Evolutionary conservation across 495 filamentous ascomycete genomes (phyloP).

Genomic region (Platismatia glauca): DNA sequence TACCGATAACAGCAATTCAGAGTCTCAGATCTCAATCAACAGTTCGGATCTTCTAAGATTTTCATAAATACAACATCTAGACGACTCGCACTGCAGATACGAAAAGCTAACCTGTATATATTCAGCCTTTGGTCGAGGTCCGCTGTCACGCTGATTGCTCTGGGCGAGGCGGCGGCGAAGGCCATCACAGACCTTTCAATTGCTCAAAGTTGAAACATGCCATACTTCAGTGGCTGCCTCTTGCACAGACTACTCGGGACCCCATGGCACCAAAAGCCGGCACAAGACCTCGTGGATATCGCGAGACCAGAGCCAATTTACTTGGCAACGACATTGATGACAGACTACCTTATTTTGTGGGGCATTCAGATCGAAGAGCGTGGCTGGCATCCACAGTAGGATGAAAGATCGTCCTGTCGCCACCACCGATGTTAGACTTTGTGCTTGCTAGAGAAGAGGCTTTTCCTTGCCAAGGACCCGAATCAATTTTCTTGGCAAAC

Average conservation of each 20-base stretch:
- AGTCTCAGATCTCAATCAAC: too few relatives aligned
- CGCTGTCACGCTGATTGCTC: background rate
- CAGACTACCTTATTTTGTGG: background rate
- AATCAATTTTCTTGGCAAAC: background rate
- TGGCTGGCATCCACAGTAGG: background rate
- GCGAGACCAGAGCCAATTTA: background rate
- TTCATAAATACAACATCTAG: background rate
- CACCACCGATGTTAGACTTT: background rate
- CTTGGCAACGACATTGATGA: background rate
- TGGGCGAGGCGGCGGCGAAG: background rate
- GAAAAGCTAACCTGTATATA: background rate
- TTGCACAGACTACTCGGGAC: background rate
- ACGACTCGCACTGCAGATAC: background rate
- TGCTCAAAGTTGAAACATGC: background rate
- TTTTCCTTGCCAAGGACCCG: background rate
- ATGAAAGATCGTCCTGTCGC: background rate
- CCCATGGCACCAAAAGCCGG: background rate
- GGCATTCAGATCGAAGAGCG: background rate
- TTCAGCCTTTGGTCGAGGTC: background rate
- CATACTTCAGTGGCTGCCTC: background rate
- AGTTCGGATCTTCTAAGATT: background rate
- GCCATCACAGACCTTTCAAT: background rate
- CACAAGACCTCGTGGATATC: background rate
- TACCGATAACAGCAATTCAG: too few relatives aligned
- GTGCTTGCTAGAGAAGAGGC: background rate